phyloP scores from a whole-genome alignment of 2,329 filamentous ascomycete species.

The Aspergillus clavatus region DNA sequence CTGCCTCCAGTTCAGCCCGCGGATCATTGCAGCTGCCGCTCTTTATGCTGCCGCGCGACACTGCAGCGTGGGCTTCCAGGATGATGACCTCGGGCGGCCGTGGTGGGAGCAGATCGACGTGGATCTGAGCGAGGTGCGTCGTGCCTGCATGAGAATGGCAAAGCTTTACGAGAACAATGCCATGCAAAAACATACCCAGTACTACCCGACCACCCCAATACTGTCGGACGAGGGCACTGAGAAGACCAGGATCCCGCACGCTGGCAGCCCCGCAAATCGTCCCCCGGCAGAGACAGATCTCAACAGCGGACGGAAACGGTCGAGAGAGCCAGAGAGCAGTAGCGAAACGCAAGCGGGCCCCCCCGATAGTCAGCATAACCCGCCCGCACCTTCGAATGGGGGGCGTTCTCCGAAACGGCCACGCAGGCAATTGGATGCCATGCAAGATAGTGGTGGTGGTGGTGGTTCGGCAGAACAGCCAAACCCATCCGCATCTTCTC shows the following conservation, averaged over 20 bases:
- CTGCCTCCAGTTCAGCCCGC: slow-evolving; percentile 72
- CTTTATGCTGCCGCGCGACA: slow-evolving; percentile 82
- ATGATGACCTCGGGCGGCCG: slow-evolving; percentile 67
- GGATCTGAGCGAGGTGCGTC: slow-evolving; percentile 62
- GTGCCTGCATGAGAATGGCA: slow-evolving; percentile 71
- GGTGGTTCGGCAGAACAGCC: slow-evolving; percentile 5
- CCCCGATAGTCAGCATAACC: slow-evolving; percentile 8
- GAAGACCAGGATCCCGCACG: slow-evolving; percentile 32
- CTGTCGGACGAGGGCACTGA: slow-evolving; percentile 34
- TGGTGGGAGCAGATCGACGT: slow-evolving; percentile 85
- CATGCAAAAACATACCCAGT: slow-evolving; percentile 40
- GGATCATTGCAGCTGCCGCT: slow-evolving; percentile 76
- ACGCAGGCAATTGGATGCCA: slow-evolving; percentile 25
- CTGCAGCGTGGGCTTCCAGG: slow-evolving; percentile 64
- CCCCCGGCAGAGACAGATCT: slow-evolving; percentile 11
- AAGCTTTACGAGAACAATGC: slow-evolving; percentile 46
- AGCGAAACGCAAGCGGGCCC: slow-evolving; percentile 2
- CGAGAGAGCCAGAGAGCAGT: slow-evolving; percentile 32
- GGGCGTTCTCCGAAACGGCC: slow-evolving; percentile 36
- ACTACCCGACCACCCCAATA: slow-evolving; percentile 37
- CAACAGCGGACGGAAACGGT: slow-evolving; percentile 37
- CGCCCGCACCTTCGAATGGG: slow-evolving; percentile 18
- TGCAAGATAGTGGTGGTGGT: too few relatives aligned
- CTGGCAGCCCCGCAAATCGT: slow-evolving; percentile 22
- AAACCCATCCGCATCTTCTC: slow-evolving; percentile 9